Conservation (phyloP, 1,139 yeast species). For the Debaryomyces psychrophilus region DNA sequence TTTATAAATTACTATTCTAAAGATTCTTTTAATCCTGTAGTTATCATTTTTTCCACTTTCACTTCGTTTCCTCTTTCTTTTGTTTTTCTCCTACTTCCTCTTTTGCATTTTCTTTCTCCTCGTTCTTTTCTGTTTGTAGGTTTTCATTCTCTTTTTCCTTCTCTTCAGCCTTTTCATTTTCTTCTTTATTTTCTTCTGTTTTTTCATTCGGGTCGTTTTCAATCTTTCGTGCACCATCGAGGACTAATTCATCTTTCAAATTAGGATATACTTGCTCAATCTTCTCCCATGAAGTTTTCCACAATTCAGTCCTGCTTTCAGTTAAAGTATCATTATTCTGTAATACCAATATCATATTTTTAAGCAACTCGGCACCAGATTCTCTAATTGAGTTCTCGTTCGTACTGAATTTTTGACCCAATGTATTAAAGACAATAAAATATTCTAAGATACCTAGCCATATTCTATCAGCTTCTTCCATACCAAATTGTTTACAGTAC, state of each 20-base stretch:
- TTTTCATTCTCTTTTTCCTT: constrained; percentile 11
- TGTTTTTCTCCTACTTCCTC: background rate
- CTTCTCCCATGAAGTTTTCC: constrained; percentile 45
- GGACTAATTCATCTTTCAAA: constrained; percentile 33
- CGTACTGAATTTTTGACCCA: constrained; percentile 26
- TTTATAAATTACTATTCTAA: background rate
- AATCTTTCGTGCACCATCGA: background rate
- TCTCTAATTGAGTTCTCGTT: constrained; percentile 51
- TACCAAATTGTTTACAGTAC: constrained; percentile 30
- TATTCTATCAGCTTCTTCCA: constrained; percentile 27
- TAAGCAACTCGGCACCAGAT: constrained; percentile 63
- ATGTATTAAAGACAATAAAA: constrained; percentile 31
- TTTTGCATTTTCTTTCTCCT: background rate
- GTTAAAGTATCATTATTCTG: constrained; percentile 31
- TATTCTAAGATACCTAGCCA: constrained; percentile 44
- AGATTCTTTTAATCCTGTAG: background rate
- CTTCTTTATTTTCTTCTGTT: constrained; percentile 12
- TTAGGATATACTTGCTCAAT: constrained; percentile 51
- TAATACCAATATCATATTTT: constrained; percentile 55
- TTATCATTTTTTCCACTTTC: background rate
- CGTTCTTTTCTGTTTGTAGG: constrained; percentile 9
- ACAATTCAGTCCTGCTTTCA: constrained; percentile 27
- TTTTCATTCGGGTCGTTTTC: background rate
- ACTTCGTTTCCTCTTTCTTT: background rate
- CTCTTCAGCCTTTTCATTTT: constrained; percentile 3